Conservation (phyloP, 2,329 filamentous ascomycete species). For the Pyricularia grisea region DNA sequence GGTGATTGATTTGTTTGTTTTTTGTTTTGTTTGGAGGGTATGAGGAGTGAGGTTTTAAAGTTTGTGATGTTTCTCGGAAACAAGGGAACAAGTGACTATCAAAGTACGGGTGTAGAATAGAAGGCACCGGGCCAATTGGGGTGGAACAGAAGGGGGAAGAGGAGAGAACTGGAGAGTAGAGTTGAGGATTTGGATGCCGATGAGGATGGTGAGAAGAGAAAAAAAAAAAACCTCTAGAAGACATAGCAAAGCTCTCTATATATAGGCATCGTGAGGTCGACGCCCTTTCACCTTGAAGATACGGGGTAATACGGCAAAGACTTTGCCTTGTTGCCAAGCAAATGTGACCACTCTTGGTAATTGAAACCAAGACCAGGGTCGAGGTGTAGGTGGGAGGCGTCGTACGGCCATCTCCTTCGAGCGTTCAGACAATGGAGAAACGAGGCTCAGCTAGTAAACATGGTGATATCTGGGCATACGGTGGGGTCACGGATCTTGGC, state of each 20-base stretch:
- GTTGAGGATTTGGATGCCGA: background rate
- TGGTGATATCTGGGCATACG: background rate
- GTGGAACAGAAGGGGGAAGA: background rate
- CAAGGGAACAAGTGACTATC: background rate
- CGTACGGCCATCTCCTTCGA: background rate
- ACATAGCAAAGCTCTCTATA: background rate
- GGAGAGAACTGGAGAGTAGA: background rate
- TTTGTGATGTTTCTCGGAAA: background rate
- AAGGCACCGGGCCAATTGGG: background rate
- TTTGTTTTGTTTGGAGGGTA: background rate
- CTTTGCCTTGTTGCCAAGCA: background rate
- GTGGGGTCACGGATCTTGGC: background rate
- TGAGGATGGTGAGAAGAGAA: constrained; percentile 1
- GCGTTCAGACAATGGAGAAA: background rate
- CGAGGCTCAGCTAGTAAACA: background rate
- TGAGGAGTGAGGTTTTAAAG: background rate
- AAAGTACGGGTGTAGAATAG: background rate
- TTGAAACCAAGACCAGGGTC: background rate
- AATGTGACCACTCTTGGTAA: background rate
- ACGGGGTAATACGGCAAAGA: background rate
- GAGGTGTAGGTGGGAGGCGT: background rate
- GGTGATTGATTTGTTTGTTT: background rate
- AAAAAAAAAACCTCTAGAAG: background rate
- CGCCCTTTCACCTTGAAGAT: background rate
- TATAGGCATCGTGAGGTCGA: background rate